Percentiles rank a stretch among this genome's conserved stretches.
These are phyloP conservation scores for Fusarium sp. DNA, from an alignment of 2,329 filamentous ascomycete genomes.

Conservation along the genomic window DNA sequence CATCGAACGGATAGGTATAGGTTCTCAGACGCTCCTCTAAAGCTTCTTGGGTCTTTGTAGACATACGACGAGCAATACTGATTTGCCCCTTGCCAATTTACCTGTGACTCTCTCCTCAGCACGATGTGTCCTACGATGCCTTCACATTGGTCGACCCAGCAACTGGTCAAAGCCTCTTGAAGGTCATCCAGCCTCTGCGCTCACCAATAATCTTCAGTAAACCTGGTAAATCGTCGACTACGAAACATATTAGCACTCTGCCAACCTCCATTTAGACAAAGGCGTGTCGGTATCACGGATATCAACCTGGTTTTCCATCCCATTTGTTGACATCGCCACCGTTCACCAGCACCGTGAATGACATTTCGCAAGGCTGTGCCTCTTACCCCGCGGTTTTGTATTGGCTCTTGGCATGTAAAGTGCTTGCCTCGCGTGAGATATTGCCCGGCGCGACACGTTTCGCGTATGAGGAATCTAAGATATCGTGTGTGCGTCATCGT, in stretches of 20 bases:
- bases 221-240: background rate
- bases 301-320: conserved; percentile 2
- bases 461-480: background rate
- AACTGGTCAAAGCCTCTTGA: background rate
- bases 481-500: conserved; percentile 7
- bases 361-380: conserved; percentile 14
- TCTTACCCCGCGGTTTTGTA: conserved; percentile 1
- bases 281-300: conserved; percentile 33
- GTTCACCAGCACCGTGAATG: conserved; percentile 22
- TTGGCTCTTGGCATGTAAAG: conserved; percentile 17
- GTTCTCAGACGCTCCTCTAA: background rate
- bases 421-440: background rate
- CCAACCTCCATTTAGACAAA: background rate
- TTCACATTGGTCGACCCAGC: background rate
- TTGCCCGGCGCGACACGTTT: conserved; percentile 7
- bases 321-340: conserved; percentile 9
- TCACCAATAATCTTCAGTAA: background rate
- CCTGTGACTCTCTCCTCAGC: background rate
- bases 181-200: background rate
- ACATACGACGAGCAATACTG: background rate
- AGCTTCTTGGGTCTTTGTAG: background rate
- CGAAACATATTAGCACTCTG: background rate
- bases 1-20: background rate
- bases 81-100: background rate
- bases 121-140: background rate